These are phyloP conservation scores for Populus trichocarpa DNA, from an alignment of 441 rosid genomes.

Conservation along the genomic window DNA sequence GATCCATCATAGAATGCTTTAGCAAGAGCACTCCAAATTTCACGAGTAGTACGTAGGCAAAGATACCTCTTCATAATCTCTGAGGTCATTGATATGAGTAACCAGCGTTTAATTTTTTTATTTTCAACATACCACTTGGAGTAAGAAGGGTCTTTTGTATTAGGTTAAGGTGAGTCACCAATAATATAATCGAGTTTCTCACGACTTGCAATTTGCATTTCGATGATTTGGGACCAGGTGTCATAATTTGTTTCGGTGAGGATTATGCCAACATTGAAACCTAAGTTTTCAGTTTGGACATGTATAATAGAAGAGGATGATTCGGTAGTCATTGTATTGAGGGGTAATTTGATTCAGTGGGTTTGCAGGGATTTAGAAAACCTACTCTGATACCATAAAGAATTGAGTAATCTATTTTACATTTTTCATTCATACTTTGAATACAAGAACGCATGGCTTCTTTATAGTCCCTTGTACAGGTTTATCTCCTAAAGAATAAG, in stretches of 20 bases:
- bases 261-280: not conserved
- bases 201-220: slow-evolving; percentile 4
- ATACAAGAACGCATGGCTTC: too few species aligned
- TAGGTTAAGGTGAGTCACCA: not conserved
- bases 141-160: too few species aligned
- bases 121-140: not conserved
- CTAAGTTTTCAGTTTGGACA: not conserved
- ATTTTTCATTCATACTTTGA: too few species aligned
- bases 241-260: slow-evolving; percentile 14
- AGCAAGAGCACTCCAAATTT: slow-evolving; percentile 10
- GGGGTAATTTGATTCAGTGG: not conserved
- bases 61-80: not conserved
- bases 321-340: too few species aligned
- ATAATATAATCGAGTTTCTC: not conserved
- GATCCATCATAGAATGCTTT: slow-evolving; percentile 18
- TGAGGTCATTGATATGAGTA: slow-evolving; percentile 1
- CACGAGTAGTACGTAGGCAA: not conserved
- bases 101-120: slow-evolving; percentile 3
- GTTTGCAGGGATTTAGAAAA: too few species aligned
- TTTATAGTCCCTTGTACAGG: too few species aligned
- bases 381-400: too few species aligned
- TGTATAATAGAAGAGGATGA: not conserved
- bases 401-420: too few species aligned
- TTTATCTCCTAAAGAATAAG: too few species aligned
- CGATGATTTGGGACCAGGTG: slow-evolving; percentile 13